Conservation (phyloP, 352 stramenopile species). For the Pythium aphanidermatum region DNA sequence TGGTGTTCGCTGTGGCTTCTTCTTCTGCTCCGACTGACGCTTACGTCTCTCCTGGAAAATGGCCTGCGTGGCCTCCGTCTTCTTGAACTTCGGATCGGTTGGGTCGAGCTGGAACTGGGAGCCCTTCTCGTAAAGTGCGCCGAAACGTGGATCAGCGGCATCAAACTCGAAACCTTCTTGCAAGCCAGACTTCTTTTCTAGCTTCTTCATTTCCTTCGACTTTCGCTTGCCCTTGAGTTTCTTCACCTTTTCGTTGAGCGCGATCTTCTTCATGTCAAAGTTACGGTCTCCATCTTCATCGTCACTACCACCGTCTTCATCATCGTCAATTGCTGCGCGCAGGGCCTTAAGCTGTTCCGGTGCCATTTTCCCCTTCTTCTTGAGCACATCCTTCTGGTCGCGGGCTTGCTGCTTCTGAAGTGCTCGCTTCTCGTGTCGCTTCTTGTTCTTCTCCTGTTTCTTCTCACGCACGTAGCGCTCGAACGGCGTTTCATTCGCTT, state of each 20-base stretch:
- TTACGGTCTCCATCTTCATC: slow-evolving; percentile 53
- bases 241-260: slow-evolving; percentile 62
- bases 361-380: slow-evolving; percentile 42
- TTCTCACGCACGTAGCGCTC: slow-evolving; percentile 81
- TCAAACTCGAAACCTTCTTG: slow-evolving; percentile 79
- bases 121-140: slow-evolving; percentile 65
- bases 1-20: slow-evolving; percentile 1
- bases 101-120: slow-evolving; percentile 79
- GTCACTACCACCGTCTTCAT: slow-evolving; percentile 25
- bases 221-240: slow-evolving; percentile 75
- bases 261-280: slow-evolving; percentile 85
- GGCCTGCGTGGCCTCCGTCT: slow-evolving; percentile 66
- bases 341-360: slow-evolving; percentile 46
- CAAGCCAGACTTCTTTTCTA: slow-evolving; percentile 49
- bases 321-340: slow-evolving; percentile 48
- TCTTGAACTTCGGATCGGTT: slow-evolving; percentile 81
- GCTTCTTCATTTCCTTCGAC: slow-evolving; percentile 70
- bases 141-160: slow-evolving; percentile 66
- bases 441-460: slow-evolving; percentile 83
- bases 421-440: slow-evolving; percentile 69
- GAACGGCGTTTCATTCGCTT: slow-evolving; percentile 79
- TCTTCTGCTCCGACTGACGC: slow-evolving; percentile 33
- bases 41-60: slow-evolving; percentile 80
- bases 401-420: slow-evolving; percentile 51
- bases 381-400: slow-evolving; percentile 63